Evolutionary conservation across 345 rosid genomes (phyloP).

Genomic region (Geranium rotundifolium): DNA sequence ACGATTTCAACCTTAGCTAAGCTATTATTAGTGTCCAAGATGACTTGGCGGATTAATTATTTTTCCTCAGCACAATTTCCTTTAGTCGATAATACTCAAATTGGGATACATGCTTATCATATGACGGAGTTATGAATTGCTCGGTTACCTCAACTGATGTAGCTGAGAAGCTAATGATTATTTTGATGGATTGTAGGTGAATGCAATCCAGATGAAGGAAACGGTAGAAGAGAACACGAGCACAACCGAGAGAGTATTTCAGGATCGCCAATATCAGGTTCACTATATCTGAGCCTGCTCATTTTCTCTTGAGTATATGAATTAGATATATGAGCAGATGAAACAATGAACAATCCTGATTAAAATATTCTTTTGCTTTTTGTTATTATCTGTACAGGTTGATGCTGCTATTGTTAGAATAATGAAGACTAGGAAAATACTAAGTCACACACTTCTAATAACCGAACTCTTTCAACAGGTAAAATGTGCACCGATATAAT

Average conservation of each 20-base stretch:
- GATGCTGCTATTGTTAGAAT: slow-evolving; percentile 98
- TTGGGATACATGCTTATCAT: too few relatives aligned
- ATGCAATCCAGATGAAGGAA: slow-evolving; percentile 99
- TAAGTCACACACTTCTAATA: slow-evolving; percentile 93
- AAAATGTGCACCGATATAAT: slow-evolving; percentile 5
- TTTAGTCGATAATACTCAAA: too few relatives aligned
- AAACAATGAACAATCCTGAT: too few relatives aligned
- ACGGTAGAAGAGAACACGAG: slow-evolving; percentile 96
- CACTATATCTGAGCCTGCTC: neutral
- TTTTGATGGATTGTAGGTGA: slow-evolving; percentile 48
- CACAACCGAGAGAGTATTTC: slow-evolving; percentile 96
- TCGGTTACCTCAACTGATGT: neutral
- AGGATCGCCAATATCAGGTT: slow-evolving; percentile 99
- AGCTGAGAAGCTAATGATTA: neutral
- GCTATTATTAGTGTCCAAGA: too few relatives aligned
- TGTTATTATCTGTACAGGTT: slow-evolving; percentile 30
- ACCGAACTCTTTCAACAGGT: slow-evolving; percentile 99
- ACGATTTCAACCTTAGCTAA: too few relatives aligned
- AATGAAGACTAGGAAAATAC: slow-evolving; percentile 96
- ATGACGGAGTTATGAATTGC: neutral
- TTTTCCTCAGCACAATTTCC: too few relatives aligned
- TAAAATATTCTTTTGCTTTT: neutral
- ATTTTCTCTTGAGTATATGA: neutral
- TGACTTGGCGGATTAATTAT: too few relatives aligned
- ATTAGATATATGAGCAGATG: neutral